phyloP scores from a whole-genome alignment of 2,329 filamentous ascomycete genomes.

The Aspergillus japonicus region DNA sequence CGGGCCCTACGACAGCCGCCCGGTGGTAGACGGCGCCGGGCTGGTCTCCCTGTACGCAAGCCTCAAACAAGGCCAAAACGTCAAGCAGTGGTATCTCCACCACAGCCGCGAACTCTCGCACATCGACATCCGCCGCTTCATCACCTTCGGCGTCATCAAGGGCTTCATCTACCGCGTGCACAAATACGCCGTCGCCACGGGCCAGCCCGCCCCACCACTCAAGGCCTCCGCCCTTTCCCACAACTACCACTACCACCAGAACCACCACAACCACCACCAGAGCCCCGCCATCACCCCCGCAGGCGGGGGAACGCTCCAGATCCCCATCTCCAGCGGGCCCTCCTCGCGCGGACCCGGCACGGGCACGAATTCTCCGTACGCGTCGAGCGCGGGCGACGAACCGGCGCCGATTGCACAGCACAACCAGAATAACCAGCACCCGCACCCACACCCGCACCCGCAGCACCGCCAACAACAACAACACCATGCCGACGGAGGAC shows the following conservation, averaged over 20 bases:
- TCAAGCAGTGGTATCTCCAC: constrained; percentile 80
- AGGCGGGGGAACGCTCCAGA: constrained; percentile 3
- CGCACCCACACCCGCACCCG: not conserved
- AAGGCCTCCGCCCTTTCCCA: constrained; percentile 24
- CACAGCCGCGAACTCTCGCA: constrained; percentile 70
- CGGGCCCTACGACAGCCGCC: constrained; percentile 10
- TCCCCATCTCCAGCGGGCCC: constrained; percentile 21
- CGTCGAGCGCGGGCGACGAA: constrained; percentile 23
- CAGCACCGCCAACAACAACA: not conserved
- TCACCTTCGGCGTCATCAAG: constrained; percentile 96
- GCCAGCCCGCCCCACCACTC: constrained; percentile 29
- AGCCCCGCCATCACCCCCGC: not conserved
- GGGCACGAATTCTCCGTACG: constrained; percentile 33
- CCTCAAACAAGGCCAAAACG: constrained; percentile 78
- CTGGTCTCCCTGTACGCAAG: constrained; percentile 81
- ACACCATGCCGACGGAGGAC: constrained; percentile 11
- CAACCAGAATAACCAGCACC: not conserved
- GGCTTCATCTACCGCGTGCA: constrained; percentile 90
- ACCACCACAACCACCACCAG: not conserved
- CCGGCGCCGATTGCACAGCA: constrained; percentile 20
- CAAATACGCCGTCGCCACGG: constrained; percentile 70
- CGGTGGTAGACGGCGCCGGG: constrained; percentile 43
- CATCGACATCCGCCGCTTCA: constrained; percentile 84
- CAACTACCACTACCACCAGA: constrained; percentile 12
- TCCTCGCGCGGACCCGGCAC: constrained; percentile 33